Base-by-base conservation (phyloP, 2,329 filamentous ascomycete genomes). In the Fonsecaea pugnacius region DNA sequence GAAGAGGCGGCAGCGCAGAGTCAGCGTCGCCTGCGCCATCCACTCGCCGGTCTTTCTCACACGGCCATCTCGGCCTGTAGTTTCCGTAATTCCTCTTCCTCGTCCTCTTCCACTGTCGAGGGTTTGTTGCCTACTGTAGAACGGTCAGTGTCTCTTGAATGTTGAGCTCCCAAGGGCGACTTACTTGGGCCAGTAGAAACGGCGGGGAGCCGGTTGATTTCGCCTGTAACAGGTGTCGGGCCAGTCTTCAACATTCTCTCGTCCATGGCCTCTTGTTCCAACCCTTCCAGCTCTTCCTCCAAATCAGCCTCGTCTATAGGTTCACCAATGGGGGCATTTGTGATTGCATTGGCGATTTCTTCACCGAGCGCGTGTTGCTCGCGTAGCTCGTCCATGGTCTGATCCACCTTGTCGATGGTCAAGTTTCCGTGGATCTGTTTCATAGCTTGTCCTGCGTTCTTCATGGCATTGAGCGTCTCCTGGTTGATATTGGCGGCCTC, bases 401-500 rank as follows among this genome's bases (percentile, higher is more conserved):
- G 85, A 77, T 98, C 94, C 68, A 99, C 94, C 80, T 96, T 95
- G 73, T 97, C 92, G 69, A 95, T 91, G 55, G 91, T 96, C 70
- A 98, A 87, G 69, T 91, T 91, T 72, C 88, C 89, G 76, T 98
- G 92, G 72, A 99, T 99, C 69, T 89, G 83, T 82, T 93, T 90
- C 93, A 99, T 98, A 38, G 94, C 95, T 66, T 88, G 82, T 70
- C 91, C 88, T 10, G 95, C 94, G 75, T 89, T 89, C 85, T 96
- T 89, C 92, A 99, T 97, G 7, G 93, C 94, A 71, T 89, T 86
- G 69, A 98, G 83, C 12, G 95, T 99, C 83, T 97, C 93, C 80
- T 94, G 89, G 84, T 99, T 99, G 83, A 99, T 97, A 77, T 98
- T 99, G 67, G 95, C 95, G 54, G 93, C 92, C 79, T 99, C 95